A percentile compares a stretch with the other conserved stretches of the same genome.
Conservation (phyloP, 1,284 basidiomycete species). For the Pseudozyma thailandica region DNA sequence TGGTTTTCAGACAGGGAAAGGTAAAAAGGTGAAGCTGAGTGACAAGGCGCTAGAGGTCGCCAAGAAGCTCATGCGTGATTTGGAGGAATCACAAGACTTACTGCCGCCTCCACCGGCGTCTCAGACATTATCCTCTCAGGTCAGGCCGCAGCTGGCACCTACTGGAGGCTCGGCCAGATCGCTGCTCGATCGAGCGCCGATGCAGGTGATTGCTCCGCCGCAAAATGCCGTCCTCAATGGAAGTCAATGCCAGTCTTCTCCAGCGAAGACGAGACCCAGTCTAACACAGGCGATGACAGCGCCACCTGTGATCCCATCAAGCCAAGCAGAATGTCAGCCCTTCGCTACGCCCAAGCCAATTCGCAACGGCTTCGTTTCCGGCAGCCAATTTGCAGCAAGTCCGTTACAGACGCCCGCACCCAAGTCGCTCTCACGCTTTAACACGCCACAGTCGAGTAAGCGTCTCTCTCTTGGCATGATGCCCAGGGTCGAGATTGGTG, state of each 20-base stretch:
- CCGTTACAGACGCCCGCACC: conserved; percentile 15
- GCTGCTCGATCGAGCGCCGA: conserved; percentile 7
- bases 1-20: conserved; percentile 36
- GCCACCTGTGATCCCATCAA: background rate
- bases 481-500: conserved; percentile 29
- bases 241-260: background rate
- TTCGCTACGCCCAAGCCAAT: conserved; percentile 22
- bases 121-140: conserved; percentile 13
- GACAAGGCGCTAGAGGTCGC: conserved; percentile 34
- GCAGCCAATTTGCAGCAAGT: conserved; percentile 8
- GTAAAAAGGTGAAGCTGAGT: conserved; percentile 30
- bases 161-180: background rate
- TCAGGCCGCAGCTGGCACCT: background rate
- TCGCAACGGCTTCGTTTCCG: conserved; percentile 4
- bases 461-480: conserved; percentile 46
- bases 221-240: conserved; percentile 5
- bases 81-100: conserved; percentile 20
- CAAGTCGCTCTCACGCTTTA: conserved; percentile 13
- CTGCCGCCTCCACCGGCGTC: conserved; percentile 20
- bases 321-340: conserved; percentile 10
- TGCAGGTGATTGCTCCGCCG: conserved; percentile 25
- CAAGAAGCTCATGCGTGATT: conserved; percentile 27
- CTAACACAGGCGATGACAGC: conserved; percentile 1
- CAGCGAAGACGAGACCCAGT: background rate
- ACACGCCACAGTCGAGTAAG: conserved; percentile 35